These are phyloP conservation scores for Spiromastix sp. DNA, from an alignment of 2,329 filamentous ascomycete species.

Conservation along the genomic window DNA sequence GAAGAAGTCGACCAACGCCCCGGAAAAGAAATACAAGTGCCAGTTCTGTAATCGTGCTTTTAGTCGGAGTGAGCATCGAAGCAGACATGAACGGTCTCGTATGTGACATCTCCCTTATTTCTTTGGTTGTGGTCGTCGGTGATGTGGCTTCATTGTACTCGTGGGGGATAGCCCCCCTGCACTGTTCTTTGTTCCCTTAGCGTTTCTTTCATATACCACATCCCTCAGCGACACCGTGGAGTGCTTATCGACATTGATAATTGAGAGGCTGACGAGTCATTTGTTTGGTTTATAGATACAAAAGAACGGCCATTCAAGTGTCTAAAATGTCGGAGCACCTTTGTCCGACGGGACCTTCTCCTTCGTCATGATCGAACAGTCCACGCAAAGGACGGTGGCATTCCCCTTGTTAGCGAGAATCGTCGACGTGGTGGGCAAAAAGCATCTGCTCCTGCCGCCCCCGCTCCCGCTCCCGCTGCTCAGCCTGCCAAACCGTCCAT, in stretches of 20 bases:
- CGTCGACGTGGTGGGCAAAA: conserved; percentile 51
- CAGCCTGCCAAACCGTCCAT: conserved; percentile 67
- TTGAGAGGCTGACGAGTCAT: conserved; percentile 5
- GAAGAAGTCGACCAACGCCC: conserved; percentile 70
- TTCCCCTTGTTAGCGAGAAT: conserved; percentile 86
- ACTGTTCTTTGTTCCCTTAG: background rate
- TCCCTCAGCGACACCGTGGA: no score
- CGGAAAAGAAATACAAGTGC: conserved; percentile 99
- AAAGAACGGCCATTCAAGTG: conserved; percentile 99
- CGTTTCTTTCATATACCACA: background rate
- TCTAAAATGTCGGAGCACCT: conserved; percentile 94
- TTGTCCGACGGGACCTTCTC: conserved; percentile 91
- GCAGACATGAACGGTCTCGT: conserved; percentile 95
- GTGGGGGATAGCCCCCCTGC: background rate
- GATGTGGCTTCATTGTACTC: background rate
- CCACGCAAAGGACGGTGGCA: conserved; percentile 93
- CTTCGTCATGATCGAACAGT: conserved; percentile 96
- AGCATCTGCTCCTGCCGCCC: conserved; percentile 7
- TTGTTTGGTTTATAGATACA: conserved; percentile 55
- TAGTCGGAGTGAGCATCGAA: conserved; percentile 92
- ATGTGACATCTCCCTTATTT: conserved; percentile 42
- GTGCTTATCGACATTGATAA: no score
- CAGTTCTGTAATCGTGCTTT: conserved; percentile 98
- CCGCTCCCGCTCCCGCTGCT: conserved; percentile 22
- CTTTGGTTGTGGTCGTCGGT: background rate